phyloP scores from a whole-genome alignment of 2,329 filamentous ascomycete genomes.

The Aspergillus carbonarius region DNA sequence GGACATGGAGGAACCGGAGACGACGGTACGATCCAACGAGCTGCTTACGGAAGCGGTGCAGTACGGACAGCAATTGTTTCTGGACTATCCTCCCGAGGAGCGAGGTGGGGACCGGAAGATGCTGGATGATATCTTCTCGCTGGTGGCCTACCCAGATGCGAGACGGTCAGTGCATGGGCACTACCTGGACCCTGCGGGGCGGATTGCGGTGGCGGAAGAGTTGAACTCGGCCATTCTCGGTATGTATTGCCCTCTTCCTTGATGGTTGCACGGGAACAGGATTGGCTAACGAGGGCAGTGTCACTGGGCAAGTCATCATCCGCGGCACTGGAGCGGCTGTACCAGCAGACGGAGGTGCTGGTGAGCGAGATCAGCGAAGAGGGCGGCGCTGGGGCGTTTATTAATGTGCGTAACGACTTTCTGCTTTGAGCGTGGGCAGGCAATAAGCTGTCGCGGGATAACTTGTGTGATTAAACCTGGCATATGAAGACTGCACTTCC shows the following conservation, averaged over 20 bases:
- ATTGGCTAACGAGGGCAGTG: conserved; percentile 52
- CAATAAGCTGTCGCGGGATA: conserved; percentile 1
- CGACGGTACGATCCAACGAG: conserved; percentile 42
- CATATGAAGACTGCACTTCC: conserved; percentile 7
- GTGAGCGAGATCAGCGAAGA: conserved; percentile 79
- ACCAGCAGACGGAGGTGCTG: conserved; percentile 81
- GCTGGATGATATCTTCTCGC: conserved; percentile 79
- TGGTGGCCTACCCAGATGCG: conserved; percentile 84
- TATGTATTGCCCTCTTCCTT: conserved; percentile 47
- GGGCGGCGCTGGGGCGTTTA: conserved; percentile 77
- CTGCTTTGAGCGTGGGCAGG: conserved; percentile 28
- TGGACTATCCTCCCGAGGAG: conserved; percentile 72
- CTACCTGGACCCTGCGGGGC: conserved; percentile 71
- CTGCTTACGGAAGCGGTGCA: conserved; percentile 69
- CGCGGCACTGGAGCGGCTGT: conserved; percentile 79
- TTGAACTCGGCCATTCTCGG: conserved; percentile 89
- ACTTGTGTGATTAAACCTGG: conserved; percentile 1
- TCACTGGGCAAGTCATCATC: conserved; percentile 86
- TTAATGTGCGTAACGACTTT: conserved; percentile 64
- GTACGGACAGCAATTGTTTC: conserved; percentile 76
- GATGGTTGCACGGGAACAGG: conserved; percentile 24
- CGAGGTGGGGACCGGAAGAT: conserved; percentile 69
- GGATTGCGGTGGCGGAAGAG: conserved; percentile 82
- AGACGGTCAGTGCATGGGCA: conserved; percentile 73
- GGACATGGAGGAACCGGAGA: conserved; percentile 54